phyloP scores from a whole-genome alignment of 768 basidiomycete species.

The Filobasidium floriforme region DNA sequence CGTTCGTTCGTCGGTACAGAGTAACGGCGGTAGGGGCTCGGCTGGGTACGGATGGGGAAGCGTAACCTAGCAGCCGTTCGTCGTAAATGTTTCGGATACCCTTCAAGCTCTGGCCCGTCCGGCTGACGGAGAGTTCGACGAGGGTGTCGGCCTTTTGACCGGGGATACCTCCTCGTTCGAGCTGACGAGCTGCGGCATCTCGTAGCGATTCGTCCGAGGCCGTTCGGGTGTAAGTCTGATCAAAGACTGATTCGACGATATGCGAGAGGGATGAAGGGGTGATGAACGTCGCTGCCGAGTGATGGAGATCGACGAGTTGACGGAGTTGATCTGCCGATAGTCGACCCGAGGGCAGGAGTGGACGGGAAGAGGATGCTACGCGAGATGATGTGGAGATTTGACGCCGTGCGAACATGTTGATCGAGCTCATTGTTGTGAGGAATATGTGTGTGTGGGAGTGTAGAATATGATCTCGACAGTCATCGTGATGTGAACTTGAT shows the following conservation, averaged over 20 bases:
- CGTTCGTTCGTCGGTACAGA: neutral
- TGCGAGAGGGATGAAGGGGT: slow-evolving; percentile 19
- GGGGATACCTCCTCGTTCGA: slow-evolving; percentile 10
- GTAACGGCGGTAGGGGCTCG: neutral
- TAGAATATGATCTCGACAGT: too few relatives aligned
- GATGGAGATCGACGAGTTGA: slow-evolving; percentile 36
- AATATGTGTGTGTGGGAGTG: too few relatives aligned
- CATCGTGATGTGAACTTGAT: too few relatives aligned
- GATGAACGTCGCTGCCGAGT: slow-evolving; percentile 37
- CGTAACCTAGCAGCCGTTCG: neutral
- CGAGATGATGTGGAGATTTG: slow-evolving; percentile 10
- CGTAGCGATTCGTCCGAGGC: slow-evolving; percentile 15
- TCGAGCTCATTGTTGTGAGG: neutral
- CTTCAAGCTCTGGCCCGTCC: neutral
- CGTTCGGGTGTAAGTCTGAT: neutral
- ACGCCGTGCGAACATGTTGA: neutral
- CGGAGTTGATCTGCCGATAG: slow-evolving; percentile 28
- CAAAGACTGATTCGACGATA: slow-evolving; percentile 12
- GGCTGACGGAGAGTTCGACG: neutral
- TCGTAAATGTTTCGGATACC: neutral
- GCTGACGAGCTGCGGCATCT: slow-evolving; percentile 10
- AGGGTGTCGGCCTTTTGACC: slow-evolving; percentile 8
- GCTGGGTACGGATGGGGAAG: neutral
- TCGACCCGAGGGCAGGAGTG: slow-evolving; percentile 15
- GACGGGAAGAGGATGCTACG: neutral